A percentile compares a stretch with the other conserved stretches of the same genome.
Evolutionary conservation across 371 early-diverging fungal genomes (phyloP).

Genomic region (Actinomortierella wolfii): DNA sequence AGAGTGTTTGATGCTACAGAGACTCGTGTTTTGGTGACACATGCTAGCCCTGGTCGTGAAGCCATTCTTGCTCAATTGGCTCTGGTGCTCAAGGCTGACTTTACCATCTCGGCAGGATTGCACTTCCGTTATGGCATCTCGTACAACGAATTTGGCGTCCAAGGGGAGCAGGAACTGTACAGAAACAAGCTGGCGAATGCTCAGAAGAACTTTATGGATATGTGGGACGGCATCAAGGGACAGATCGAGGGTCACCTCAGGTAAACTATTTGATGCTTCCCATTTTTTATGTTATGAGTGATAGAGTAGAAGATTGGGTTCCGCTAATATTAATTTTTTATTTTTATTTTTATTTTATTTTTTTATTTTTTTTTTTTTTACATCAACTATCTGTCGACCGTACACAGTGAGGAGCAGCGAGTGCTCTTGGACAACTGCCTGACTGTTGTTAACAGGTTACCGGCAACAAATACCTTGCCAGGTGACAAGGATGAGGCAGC

Average conservation of each 20-base stretch:
- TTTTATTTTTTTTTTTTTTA: background rate
- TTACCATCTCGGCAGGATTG: conserved; percentile 69
- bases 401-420: conserved; percentile 55
- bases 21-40: conserved; percentile 63
- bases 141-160: conserved; percentile 70
- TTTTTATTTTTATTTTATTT: background rate
- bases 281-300: too few species aligned
- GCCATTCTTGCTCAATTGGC: conserved; percentile 69
- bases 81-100: conserved; percentile 62
- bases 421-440: conserved; percentile 59
- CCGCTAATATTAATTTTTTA: background rate
- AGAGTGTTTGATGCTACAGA: conserved; percentile 60
- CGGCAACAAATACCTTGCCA: conserved; percentile 46
- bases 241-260: conserved; percentile 64
- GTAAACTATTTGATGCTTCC: conserved; percentile 37
- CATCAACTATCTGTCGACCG: too few species aligned
- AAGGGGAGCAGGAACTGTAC: conserved; percentile 64
- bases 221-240: conserved; percentile 63
- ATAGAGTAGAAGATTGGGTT: too few species aligned
- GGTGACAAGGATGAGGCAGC: conserved; percentile 54
- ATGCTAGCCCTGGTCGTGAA: conserved; percentile 69
- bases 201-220: conserved; percentile 60
- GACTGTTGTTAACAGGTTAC: conserved; percentile 57
- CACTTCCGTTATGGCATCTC: conserved; percentile 74
- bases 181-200: conserved; percentile 59